Evolutionary conservation across 345 rosid genomes (phyloP).

Genomic region (Lepidium africanum): DNA sequence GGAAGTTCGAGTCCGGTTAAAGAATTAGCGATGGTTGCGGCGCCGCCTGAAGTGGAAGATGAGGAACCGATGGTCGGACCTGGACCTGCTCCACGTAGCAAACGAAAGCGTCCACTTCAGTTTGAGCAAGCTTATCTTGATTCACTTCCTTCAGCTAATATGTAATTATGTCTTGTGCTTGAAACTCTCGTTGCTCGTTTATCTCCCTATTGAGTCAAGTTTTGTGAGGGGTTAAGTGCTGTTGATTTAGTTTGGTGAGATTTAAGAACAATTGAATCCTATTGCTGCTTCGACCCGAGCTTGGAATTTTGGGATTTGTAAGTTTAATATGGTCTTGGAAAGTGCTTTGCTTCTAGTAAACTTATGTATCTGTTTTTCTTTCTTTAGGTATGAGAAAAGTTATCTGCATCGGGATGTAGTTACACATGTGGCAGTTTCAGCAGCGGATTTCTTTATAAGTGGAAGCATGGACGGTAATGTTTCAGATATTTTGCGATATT

Average conservation of each 20-base stretch:
- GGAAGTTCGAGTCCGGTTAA: constrained; percentile 25
- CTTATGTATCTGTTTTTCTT: background rate
- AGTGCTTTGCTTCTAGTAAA: background rate
- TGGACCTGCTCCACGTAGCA: constrained; percentile 62
- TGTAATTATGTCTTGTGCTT: constrained; percentile 32
- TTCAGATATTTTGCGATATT: background rate
- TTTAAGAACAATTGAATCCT: background rate
- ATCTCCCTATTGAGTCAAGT: background rate
- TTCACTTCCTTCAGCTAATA: constrained; percentile 84
- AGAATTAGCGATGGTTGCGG: constrained; percentile 2
- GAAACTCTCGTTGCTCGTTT: background rate
- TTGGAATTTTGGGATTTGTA: background rate
- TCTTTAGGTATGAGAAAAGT: constrained; percentile 86
- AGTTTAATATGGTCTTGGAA: background rate
- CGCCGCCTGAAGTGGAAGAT: constrained; percentile 28
- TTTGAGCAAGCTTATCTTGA: constrained; percentile 88
- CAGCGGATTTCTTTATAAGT: constrained; percentile 85
- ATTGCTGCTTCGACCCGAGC: background rate
- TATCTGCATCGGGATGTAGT: constrained; percentile 98
- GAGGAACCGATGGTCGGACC: constrained; percentile 62
- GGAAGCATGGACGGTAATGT: constrained; percentile 83
- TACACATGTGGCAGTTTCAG: constrained; percentile 86
- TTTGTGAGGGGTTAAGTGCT: constrained; percentile 9
- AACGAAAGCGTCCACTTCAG: constrained; percentile 85
- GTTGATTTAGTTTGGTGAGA: background rate